Base-by-base conservation (phyloP, 169 alveolate genomes). In the Plasmodium reichenowi region DNA sequence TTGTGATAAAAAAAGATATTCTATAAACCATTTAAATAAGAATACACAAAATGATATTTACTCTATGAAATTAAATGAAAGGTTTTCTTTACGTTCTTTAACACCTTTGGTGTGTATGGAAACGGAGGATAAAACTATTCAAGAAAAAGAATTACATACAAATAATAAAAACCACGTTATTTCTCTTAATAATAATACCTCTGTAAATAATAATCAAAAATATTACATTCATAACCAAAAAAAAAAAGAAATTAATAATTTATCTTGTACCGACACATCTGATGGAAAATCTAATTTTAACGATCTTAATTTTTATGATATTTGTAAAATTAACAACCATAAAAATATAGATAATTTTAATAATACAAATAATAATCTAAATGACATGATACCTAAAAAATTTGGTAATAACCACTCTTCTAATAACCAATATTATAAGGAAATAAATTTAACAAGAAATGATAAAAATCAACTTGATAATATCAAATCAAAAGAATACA, bases 1-100 rank as follows among this genome's bases (percentile, higher is more conserved):
- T 10, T 59, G 68, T 32, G 90, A 89, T 48, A 93, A 88, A 54
- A 58, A 56, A 50, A 29, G 56, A 59, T 26, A 43, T 47, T 63
- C 92, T 8, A 29, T 72, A 50, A 47, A 73, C 15, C 58, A 43
- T 68, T 47, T 86, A 15, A 74, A 20, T 9, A 74, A 74, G 17
- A 45, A 29, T 58, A 12, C 32, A 22, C 45, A 56, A 15, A 71
- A 86, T 58, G 56, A 9, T 8, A 38, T 74, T 9, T 74, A 64
- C 17, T 52, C 73, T 8, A 17, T 58, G 43, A 74, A 45, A 86
- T 38, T 4, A 13, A 72, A 54, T 13, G 92, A 56, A 12, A 62
- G 72, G 48, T 72, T 5, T 76, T 56, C 72, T 13, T 29, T 58
- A 0, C 73, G 78, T 20, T 66, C 85, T 47, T 5, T 86, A 59